These are phyloP conservation scores for Vararia minispora DNA, from an alignment of 768 basidiomycete species.

Conservation along the genomic window DNA sequence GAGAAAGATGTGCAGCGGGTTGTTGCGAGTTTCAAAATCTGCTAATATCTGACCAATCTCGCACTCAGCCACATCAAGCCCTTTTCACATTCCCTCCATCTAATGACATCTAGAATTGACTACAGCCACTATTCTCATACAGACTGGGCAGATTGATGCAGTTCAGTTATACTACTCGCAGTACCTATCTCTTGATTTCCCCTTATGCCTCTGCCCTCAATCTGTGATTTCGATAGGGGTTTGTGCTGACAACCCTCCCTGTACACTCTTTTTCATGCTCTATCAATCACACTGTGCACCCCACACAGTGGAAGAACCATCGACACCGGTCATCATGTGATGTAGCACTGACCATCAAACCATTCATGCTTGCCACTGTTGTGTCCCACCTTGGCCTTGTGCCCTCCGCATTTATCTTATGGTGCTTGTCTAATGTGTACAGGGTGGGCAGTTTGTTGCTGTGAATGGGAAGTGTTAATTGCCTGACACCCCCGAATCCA, in stretches of 20 bases:
- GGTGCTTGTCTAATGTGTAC: constrained; percentile 29
- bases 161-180: too few species aligned
- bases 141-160: too few species aligned
- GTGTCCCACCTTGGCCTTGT: too few species aligned
- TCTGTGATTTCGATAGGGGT: constrained; percentile 34
- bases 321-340: too few species aligned
- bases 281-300: constrained; percentile 48
- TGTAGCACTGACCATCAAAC: too few species aligned
- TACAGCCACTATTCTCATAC: too few species aligned
- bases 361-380: too few species aligned
- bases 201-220: background rate
- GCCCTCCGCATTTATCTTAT: too few species aligned
- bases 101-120: too few species aligned
- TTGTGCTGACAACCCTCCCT: constrained; percentile 79
- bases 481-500: constrained; percentile 41
- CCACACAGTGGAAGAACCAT: constrained; percentile 92
- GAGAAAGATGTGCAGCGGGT: background rate
- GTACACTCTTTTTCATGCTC: constrained; percentile 70
- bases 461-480: constrained; percentile 16
- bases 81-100: too few species aligned
- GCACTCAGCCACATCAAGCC: too few species aligned
- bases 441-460: constrained; percentile 5
- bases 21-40: background rate
- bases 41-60: too few species aligned
- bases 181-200: background rate